phyloP scores from a whole-genome alignment of 2,329 filamentous ascomycete genomes.

The Fusarium solani-melongenae region DNA sequence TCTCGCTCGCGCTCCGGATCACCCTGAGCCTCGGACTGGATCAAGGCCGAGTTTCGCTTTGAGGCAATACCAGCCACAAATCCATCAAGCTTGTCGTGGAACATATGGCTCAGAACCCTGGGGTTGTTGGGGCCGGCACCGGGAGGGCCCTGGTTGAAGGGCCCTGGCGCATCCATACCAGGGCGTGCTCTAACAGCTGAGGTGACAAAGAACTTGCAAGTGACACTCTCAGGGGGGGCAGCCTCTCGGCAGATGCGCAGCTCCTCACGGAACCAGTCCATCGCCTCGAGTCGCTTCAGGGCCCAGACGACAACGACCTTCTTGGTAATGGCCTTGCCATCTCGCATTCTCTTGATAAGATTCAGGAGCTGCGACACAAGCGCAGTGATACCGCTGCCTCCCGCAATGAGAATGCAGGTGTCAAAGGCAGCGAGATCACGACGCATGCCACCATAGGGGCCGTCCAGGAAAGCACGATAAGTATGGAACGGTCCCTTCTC shows the following conservation, averaged over 20 bases:
- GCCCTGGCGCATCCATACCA: constrained; percentile 57
- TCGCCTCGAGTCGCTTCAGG: constrained; percentile 87
- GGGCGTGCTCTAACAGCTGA: constrained; percentile 62
- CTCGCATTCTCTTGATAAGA: constrained; percentile 95
- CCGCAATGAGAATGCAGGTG: constrained; percentile 91
- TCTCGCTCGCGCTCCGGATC: constrained; percentile 83
- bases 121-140: constrained; percentile 35
- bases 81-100: constrained; percentile 89
- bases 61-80: constrained; percentile 88
- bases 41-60: constrained; percentile 86
- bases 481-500: constrained; percentile 91
- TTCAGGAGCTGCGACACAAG: constrained; percentile 91
- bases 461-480: constrained; percentile 91
- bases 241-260: constrained; percentile 90
- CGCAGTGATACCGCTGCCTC: constrained; percentile 93
- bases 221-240: constrained; percentile 87
- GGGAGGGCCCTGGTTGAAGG: constrained; percentile 45
- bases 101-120: constrained; percentile 76
- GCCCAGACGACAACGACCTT: constrained; percentile 95
- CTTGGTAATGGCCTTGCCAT: constrained; percentile 92
- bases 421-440: constrained; percentile 92
- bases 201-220: constrained; percentile 95
- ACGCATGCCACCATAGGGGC: constrained; percentile 94
- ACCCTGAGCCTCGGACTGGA: constrained; percentile 82
- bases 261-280: constrained; percentile 98